phyloP scores from a whole-genome alignment of 2,329 filamentous ascomycete species.

The Taxawa tesnikishii region DNA sequence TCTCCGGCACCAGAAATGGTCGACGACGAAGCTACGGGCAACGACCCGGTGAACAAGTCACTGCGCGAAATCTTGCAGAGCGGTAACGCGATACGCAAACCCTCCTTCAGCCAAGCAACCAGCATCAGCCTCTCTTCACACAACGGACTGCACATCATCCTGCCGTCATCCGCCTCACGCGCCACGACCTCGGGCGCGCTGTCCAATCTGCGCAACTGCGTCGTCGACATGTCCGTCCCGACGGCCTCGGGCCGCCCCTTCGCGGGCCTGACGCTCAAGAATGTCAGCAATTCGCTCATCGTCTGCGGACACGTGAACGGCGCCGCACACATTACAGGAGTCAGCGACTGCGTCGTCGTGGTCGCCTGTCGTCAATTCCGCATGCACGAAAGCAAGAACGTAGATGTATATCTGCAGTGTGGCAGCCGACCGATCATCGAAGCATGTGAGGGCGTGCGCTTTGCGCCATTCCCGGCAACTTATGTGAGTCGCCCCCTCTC shows the following conservation, averaged over 20 bases:
- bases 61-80: no score
- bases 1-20: conserved; percentile 13
- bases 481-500: conserved; percentile 48
- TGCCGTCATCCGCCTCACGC: conserved; percentile 58
- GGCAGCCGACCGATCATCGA: conserved; percentile 86
- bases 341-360: conserved; percentile 63
- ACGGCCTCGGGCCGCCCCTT: conserved; percentile 45
- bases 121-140: conserved; percentile 48
- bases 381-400: conserved; percentile 75
- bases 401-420: conserved; percentile 74
- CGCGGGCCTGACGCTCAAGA: conserved; percentile 56
- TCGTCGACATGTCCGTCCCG: conserved; percentile 55
- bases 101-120: conserved; percentile 43
- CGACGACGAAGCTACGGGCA: conserved; percentile 6
- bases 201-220: conserved; percentile 54
- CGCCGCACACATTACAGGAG: conserved; percentile 67
- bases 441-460: conserved; percentile 65
- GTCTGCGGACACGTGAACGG: conserved; percentile 69
- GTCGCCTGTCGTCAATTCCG: conserved; percentile 77
- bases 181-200: conserved; percentile 63
- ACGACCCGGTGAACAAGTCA: background rate
- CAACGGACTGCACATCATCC: conserved; percentile 58
- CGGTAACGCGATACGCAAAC: conserved; percentile 20
- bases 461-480: conserved; percentile 58
- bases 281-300: conserved; percentile 58